Base-by-base conservation (phyloP, 1,139 yeast species). In the Nakaseomyces kungkrabaensis region DNA sequence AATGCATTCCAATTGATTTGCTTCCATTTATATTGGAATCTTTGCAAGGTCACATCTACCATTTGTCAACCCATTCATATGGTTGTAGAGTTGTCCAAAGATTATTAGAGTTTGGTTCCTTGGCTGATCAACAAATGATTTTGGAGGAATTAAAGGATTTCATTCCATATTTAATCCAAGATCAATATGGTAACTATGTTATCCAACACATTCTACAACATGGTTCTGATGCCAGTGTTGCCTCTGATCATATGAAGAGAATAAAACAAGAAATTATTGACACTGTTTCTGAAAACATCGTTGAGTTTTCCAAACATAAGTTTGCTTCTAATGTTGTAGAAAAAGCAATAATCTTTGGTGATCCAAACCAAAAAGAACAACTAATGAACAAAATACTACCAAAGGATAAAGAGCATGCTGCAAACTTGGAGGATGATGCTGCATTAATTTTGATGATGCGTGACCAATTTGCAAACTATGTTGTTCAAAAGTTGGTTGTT, bases 251-350 rank as follows among this genome's bases (percentile, higher is more conserved):
- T 17, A 53, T 60, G 55, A 57, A 62, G 37, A 71, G 70, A 31
- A 82, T 82, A 53, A 75, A 80, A 44, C 73, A 70, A 47, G 63
- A 62, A 47, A 76, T 84, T 44, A 71, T 81, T 48, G 70, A 68
- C 26, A 71, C 75, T 32, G 79, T 81, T 11, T 61, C 71, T 29
- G 72, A 74, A 31, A 81, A 86, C 34, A 82, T 92, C 47, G 86
- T 92, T 36, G 80, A 78, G 48, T 84, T 89, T 55, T 87, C 96
- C 13, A 85, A 88, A 60, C 98, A 94, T 71, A 94, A 94, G 68
- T 94, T 89, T 73, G 98, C 98, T 1, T 88, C 97, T 1, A 94
- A 94, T 68, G 98, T 94, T 31, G 95, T 92, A 59, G 98, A 94
- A 68, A 90, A 88, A 66, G 87, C 96, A 61, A 88, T 92, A 49